These are phyloP conservation scores for Mucor ambiguus DNA, from an alignment of 371 early-diverging fungal genomes.

Conservation along the genomic window DNA sequence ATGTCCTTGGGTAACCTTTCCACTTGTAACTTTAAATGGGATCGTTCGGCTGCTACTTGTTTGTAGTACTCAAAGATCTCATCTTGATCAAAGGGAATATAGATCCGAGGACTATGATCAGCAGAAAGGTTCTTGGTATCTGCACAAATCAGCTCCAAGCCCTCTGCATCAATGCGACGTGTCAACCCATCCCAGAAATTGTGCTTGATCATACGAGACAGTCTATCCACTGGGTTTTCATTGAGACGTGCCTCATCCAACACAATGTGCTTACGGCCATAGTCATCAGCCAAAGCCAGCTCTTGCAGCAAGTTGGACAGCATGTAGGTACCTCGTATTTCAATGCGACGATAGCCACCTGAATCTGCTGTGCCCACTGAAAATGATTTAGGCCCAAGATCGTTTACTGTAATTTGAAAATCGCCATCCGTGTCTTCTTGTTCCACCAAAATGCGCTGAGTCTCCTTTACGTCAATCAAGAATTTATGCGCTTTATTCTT, in stretches of 20 bases:
- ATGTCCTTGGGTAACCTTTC: constrained; percentile 80
- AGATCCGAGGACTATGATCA: constrained; percentile 77
- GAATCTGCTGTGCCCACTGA: constrained; percentile 81
- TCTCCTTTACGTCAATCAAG: constrained; percentile 80
- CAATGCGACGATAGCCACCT: constrained; percentile 80
- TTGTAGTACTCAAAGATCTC: constrained; percentile 77
- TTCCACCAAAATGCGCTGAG: constrained; percentile 69
- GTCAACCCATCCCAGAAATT: constrained; percentile 93
- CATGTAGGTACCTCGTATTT: constrained; percentile 90
- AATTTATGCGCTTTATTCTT: constrained; percentile 69
- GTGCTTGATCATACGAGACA: constrained; percentile 85
- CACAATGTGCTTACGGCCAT: constrained; percentile 78
- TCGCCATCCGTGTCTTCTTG: constrained; percentile 95
- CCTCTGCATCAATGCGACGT: constrained; percentile 88
- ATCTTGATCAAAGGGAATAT: constrained; percentile 80
- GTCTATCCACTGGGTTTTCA: constrained; percentile 89
- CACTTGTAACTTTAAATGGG: constrained; percentile 75
- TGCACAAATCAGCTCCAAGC: constrained; percentile 80
- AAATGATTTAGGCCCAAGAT: constrained; percentile 88
- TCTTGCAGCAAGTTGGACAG: constrained; percentile 92
- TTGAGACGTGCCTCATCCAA: constrained; percentile 81
- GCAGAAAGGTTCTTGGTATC: constrained; percentile 86
- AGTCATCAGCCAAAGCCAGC: constrained; percentile 82
- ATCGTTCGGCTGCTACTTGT: constrained; percentile 56
- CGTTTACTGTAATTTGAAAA: constrained; percentile 88